Evolutionary conservation across 345 rosid genomes (phyloP).

Genomic region (Eucalyptus albens): DNA sequence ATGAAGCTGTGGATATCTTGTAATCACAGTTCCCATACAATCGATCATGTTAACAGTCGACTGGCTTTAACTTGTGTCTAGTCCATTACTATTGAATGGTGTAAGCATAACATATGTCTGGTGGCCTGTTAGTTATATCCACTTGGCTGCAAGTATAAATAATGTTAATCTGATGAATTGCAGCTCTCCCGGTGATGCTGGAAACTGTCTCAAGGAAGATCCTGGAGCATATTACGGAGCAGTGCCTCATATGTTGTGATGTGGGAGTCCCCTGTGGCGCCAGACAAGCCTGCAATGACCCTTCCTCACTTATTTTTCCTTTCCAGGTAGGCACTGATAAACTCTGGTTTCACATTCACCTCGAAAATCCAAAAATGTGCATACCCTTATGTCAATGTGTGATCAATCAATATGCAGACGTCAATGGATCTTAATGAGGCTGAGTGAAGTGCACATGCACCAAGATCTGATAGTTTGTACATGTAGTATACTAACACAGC

Average conservation of each 20-base stretch:
- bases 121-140: background rate
- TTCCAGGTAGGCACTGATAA: conserved; percentile 60
- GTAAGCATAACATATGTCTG: background rate
- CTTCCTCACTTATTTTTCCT: conserved; percentile 85
- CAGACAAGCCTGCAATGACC: conserved; percentile 81
- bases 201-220: conserved; percentile 73
- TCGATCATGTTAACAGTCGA: background rate
- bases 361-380: background rate
- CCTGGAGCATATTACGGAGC: conserved; percentile 79
- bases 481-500: background rate
- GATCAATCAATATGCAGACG: background rate
- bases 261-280: conserved; percentile 84
- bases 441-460: background rate
- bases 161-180: background rate
- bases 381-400: background rate
- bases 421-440: background rate
- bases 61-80: background rate
- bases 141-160: background rate
- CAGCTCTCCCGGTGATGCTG: conserved; percentile 80
- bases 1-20: background rate
- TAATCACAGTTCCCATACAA: background rate
- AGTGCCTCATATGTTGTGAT: conserved; percentile 89
- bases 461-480: background rate
- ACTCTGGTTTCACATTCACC: background rate
- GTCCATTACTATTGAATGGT: background rate